These are phyloP conservation scores for Dipteronia dyeriana DNA, from an alignment of 345 rosid genomes.

Conservation along the genomic window DNA sequence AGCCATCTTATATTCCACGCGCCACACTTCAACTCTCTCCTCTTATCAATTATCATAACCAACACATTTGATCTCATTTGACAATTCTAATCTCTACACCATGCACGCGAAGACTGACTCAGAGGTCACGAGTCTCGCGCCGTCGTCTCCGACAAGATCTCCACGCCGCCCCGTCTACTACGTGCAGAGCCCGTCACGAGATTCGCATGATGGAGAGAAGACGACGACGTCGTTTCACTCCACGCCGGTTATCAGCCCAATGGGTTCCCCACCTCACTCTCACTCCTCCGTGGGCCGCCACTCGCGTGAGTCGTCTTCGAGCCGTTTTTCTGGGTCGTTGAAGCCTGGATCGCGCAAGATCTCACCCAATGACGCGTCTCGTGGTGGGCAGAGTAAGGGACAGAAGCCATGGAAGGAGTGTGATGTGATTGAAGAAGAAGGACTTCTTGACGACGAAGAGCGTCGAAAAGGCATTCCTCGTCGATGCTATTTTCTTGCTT, in stretches of 20 bases:
- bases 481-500: constrained; percentile 76
- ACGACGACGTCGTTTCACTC: constrained; percentile 95
- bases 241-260: constrained; percentile 84
- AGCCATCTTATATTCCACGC: constrained; percentile 13
- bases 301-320: constrained; percentile 91
- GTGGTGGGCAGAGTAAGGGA: constrained; percentile 53
- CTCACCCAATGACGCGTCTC: constrained; percentile 64
- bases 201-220: constrained; percentile 98
- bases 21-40: constrained; percentile 1
- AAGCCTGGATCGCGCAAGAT: constrained; percentile 93
- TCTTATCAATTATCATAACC: background rate
- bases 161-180: constrained; percentile 89
- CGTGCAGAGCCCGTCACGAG: constrained; percentile 94
- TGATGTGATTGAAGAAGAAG: constrained; percentile 89
- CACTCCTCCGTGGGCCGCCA: constrained; percentile 90
- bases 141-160: constrained; percentile 88
- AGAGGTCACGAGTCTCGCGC: constrained; percentile 90
- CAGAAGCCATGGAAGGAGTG: constrained; percentile 77
- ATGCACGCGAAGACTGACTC: constrained; percentile 99
- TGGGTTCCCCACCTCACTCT: constrained; percentile 93
- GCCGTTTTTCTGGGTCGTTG: constrained; percentile 81
- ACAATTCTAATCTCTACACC: background rate
- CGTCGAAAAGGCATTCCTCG: constrained; percentile 67
- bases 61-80: background rate
- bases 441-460: constrained; percentile 85